These are phyloP conservation scores for Candida easanensis DNA, from an alignment of 805 yeast genomes.

Conservation along the genomic window DNA sequence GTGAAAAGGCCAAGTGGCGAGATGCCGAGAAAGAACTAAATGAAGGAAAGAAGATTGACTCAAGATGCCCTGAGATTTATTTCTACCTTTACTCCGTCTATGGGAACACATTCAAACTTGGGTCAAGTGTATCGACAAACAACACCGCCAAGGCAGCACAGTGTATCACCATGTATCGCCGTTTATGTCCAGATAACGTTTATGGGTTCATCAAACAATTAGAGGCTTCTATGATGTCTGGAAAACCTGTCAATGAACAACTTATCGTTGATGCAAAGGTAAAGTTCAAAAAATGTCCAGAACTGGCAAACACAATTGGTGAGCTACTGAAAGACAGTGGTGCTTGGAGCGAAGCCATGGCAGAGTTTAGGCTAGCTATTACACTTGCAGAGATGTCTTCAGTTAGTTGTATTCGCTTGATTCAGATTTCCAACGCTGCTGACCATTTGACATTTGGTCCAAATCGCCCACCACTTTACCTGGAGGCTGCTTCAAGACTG, in stretches of 20 bases:
- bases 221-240: background rate
- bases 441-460: background rate
- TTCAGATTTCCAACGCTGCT: background rate
- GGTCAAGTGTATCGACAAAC: too few species aligned
- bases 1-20: background rate
- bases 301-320: background rate
- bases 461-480: background rate
- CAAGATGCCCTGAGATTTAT: background rate
- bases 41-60: background rate
- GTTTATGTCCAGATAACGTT: background rate
- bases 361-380: background rate
- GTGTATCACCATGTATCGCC: background rate
- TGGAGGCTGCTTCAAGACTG: background rate
- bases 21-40: background rate
- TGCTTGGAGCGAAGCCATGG: background rate
- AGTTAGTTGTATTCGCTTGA: background rate
- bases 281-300: background rate
- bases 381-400: background rate
- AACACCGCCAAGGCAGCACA: background rate
- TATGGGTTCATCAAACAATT: background rate
- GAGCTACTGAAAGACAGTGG: background rate
- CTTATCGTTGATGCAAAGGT: background rate
- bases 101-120: too few species aligned
- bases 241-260: background rate
- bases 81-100: background rate